Conservation (phyloP, 2,329 filamentous ascomycete genomes). For the Aspergillus fumigatus region DNA sequence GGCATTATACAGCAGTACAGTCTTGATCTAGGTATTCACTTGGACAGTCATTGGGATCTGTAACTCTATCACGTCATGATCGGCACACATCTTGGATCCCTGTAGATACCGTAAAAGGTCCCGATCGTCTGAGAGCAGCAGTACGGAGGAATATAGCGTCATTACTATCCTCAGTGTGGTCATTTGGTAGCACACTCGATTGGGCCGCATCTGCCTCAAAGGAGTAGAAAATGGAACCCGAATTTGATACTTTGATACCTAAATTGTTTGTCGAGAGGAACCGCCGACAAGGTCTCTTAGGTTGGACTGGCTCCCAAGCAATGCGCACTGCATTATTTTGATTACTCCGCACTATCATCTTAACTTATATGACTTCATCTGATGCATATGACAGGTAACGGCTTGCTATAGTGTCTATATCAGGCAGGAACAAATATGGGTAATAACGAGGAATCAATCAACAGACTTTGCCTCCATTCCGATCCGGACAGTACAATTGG, state of each 20-base stretch:
- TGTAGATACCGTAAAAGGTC: not conserved
- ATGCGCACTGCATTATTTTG: not conserved
- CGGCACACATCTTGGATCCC: not conserved
- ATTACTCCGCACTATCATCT: not conserved
- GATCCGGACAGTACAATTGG: not conserved
- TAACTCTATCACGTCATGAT: not conserved
- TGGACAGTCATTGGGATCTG: not conserved
- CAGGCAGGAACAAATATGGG: not conserved
- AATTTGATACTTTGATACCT: too few species aligned
- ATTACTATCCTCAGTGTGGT: not conserved
- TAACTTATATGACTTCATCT: not conserved
- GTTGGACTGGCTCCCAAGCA: too few species aligned
- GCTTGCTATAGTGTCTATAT: not conserved
- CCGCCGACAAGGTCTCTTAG: not conserved
- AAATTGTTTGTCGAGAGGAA: too few species aligned
- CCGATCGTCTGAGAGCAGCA: not conserved
- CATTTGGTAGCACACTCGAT: not conserved
- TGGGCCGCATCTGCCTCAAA: not conserved
- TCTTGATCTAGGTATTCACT: not conserved
- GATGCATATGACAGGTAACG: not conserved
- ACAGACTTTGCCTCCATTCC: not conserved
- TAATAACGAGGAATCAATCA: not conserved
- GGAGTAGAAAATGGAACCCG: too few species aligned
- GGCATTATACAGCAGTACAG: not conserved
- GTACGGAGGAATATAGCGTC: not conserved